These are phyloP conservation scores for Acmispon strigosus DNA, from an alignment of 306 rosid species.

Conservation along the genomic window DNA sequence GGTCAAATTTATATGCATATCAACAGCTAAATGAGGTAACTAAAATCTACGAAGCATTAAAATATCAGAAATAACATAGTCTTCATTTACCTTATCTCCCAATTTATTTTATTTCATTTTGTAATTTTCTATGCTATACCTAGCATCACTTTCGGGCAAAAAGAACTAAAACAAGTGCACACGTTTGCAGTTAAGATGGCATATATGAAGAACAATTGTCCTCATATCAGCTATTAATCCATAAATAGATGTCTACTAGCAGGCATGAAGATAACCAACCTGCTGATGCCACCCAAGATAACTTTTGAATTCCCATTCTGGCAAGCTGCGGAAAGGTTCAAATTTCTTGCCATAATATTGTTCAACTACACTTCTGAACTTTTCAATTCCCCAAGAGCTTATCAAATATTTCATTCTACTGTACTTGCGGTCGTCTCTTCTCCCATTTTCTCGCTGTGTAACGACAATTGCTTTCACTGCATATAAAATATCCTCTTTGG, in stretches of 20 bases:
- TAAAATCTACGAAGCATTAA: neutral
- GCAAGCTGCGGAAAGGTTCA: conserved; percentile 69
- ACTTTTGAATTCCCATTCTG: conserved; percentile 92
- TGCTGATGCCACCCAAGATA: conserved; percentile 97
- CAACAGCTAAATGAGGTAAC: neutral
- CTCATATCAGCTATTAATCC: conserved; percentile 11
- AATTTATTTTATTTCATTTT: neutral
- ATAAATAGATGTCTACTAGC: neutral
- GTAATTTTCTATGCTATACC: neutral
- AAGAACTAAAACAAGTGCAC: conserved; percentile 12
- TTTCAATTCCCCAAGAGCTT: conserved; percentile 94
- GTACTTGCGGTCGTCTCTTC: conserved; percentile 94
- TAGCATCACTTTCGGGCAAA: conserved; percentile 3
- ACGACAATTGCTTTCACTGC: conserved; percentile 97
- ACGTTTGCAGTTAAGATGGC: neutral
- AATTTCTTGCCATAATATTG: conserved; percentile 85
- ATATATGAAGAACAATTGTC: neutral
- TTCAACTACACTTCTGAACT: conserved; percentile 74
- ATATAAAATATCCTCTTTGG: conserved; percentile 87
- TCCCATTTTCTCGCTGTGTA: conserved; percentile 89
- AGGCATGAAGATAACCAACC: conserved; percentile 48
- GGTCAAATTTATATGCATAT: neutral
- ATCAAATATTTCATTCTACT: conserved; percentile 95
- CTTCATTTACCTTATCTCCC: neutral
- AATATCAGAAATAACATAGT: neutral